phyloP scores from a whole-genome alignment of 768 basidiomycete species.

The Cubamyces lactineus region DNA sequence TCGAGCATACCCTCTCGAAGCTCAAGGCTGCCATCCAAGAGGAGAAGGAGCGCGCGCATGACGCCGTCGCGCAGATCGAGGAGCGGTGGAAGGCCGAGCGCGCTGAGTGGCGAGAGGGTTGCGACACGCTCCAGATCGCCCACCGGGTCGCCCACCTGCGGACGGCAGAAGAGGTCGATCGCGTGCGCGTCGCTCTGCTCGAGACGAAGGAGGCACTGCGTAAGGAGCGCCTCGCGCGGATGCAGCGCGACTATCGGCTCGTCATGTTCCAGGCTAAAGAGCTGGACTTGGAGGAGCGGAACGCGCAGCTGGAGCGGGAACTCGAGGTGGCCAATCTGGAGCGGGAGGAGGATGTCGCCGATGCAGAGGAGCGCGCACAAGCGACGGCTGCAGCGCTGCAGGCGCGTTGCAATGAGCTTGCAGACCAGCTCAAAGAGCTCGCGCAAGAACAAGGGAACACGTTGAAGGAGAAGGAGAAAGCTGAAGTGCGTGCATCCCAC shows the following conservation, averaged over 20 bases:
- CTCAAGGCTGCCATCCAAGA: slow-evolving; percentile 51
- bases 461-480: slow-evolving; percentile 48
- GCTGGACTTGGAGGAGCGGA: slow-evolving; percentile 55
- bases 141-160: slow-evolving; percentile 69
- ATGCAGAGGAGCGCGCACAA: slow-evolving; percentile 34
- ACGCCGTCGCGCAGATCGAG: slow-evolving; percentile 47
- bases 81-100: slow-evolving; percentile 57
- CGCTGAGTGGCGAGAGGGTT: slow-evolving; percentile 61
- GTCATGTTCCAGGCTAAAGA: slow-evolving; percentile 70
- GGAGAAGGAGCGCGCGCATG: slow-evolving; percentile 48
- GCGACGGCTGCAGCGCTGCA: slow-evolving; percentile 34
- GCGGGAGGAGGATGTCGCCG: slow-evolving; percentile 37
- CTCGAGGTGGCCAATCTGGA: slow-evolving; percentile 47
- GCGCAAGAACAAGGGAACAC: slow-evolving; percentile 42
- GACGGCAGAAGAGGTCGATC: slow-evolving; percentile 55
- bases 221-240: slow-evolving; percentile 57
- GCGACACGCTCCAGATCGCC: slow-evolving; percentile 61
- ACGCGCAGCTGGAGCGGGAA: slow-evolving; percentile 56
- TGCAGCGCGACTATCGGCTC: slow-evolving; percentile 69
- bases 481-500: slow-evolving; percentile 32
- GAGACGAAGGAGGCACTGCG: slow-evolving; percentile 58
- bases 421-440: slow-evolving; percentile 43
- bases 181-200: slow-evolving; percentile 52
- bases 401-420: slow-evolving; percentile 39
- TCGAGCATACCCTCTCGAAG: slow-evolving; percentile 62